Evolutionary conservation across 2,329 filamentous ascomycete species (phyloP).

Genomic region (Diaporthe australafricana): DNA sequence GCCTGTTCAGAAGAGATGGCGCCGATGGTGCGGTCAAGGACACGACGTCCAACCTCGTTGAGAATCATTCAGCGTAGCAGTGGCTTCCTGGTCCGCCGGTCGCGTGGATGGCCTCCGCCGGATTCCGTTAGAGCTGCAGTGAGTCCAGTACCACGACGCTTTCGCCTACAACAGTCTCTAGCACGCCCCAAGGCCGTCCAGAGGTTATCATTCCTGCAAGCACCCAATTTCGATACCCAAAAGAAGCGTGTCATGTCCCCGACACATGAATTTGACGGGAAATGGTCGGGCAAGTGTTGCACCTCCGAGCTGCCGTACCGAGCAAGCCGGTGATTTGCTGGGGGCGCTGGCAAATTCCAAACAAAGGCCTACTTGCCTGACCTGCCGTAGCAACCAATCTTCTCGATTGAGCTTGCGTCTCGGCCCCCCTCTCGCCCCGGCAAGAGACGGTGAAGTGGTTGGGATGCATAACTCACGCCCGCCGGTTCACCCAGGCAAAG

Average conservation of each 20-base stretch:
- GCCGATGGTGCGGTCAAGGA: neutral
- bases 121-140: constrained; percentile 9
- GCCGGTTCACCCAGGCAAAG: constrained; percentile 14
- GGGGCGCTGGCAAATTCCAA: neutral
- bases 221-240: neutral
- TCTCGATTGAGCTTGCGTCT: neutral
- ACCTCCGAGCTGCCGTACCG: neutral
- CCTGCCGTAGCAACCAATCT: neutral
- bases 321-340: neutral
- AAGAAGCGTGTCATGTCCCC: neutral
- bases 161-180: neutral
- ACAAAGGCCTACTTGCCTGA: neutral
- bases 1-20: neutral
- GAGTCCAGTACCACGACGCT: constrained; percentile 9
- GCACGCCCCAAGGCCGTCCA: neutral
- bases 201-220: neutral
- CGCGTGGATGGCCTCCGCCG: neutral
- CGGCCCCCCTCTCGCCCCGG: neutral
- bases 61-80: neutral
- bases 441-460: neutral
- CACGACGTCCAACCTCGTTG: neutral
- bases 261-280: neutral
- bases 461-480: neutral
- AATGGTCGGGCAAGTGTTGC: neutral
- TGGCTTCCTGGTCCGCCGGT: neutral